Evolutionary conservation across 495 filamentous ascomycete genomes (phyloP).

Genomic region (Lindgomyces ingoldianus): DNA sequence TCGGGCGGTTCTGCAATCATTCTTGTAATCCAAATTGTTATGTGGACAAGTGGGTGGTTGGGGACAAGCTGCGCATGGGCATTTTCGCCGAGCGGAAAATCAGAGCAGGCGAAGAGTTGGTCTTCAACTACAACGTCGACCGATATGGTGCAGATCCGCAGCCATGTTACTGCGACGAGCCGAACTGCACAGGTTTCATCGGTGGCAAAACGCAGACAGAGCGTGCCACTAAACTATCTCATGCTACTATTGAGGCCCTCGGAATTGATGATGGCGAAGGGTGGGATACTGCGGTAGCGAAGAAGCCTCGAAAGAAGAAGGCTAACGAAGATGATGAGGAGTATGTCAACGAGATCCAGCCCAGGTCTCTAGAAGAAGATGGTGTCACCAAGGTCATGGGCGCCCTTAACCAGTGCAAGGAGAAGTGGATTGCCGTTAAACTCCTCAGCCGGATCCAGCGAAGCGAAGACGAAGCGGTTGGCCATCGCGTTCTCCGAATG

Average conservation of each 20-base stretch:
- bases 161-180: constrained; percentile 93
- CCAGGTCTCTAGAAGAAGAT: constrained; percentile 79
- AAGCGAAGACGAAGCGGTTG: constrained; percentile 85
- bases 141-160: constrained; percentile 96
- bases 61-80: constrained; percentile 97
- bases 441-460: constrained; percentile 84
- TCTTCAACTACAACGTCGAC: constrained; percentile 99
- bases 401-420: constrained; percentile 95
- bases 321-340: constrained; percentile 92
- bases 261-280: constrained; percentile 91
- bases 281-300: constrained; percentile 87
- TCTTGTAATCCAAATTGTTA: constrained; percentile 99
- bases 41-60: constrained; percentile 99
- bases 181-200: constrained; percentile 94
- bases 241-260: constrained; percentile 89
- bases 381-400: constrained; percentile 98
- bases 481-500: constrained; percentile 88
- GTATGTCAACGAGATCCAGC: constrained; percentile 87
- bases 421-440: constrained; percentile 99
- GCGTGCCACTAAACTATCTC: constrained; percentile 85
- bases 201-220: constrained; percentile 98
- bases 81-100: constrained; percentile 92
- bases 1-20: constrained; percentile 97
- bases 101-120: constrained; percentile 87
- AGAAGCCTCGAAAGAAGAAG: constrained; percentile 92